Evolutionary conservation across 177 flowering plant genomes (phyloP), one percentile per base, ranked within the genome.

Genomic region (Tripterygium wilfordii): DNA sequence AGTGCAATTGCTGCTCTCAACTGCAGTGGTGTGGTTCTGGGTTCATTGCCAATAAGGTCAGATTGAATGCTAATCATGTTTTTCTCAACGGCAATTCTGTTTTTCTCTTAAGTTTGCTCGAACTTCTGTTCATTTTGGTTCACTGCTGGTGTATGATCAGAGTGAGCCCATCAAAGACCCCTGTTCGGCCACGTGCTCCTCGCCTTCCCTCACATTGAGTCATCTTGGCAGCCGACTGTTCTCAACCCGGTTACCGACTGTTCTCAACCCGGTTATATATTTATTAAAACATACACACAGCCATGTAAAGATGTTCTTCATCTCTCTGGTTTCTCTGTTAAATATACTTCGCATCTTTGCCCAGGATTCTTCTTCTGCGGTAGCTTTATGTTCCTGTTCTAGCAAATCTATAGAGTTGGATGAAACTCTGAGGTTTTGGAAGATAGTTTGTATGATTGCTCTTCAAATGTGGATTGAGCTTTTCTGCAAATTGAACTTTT

Each of bases 1-100:
- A 86, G 97, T 68, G 97, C 97, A 56, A 89, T 84, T 62, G 81
- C 89, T 45, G 95, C 97, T 51, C 88, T 89, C 43, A 89, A 78
- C 68, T 83, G 89, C 52, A 89, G 95, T 42, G 97, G 97, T 19
- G 90, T 75, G 50, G 79, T 89, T 50, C 55, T 86, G 56, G 94
- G 97, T 44, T 69, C 97, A 41, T 53, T 81, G 67, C 95, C 97
- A 0, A 89, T 89, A 62, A 83, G 95, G 95, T 86, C 26, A 45
- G 71, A n/a, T 8, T 5, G 18, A 15, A 5, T 28, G 5, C 30
- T 28, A 28, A 28, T 10, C 30, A 28, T 28, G 30, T 28, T 28
- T 10, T 28, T 36, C 9, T 30, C 33, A 6, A 30, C 33, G 7
- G 12, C 33, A 30, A 12, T 30, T 30, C 33, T 12, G 12, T 30